phyloP scores from a whole-genome alignment of 176 grass and related monocot species.

The Musa acuminata region DNA sequence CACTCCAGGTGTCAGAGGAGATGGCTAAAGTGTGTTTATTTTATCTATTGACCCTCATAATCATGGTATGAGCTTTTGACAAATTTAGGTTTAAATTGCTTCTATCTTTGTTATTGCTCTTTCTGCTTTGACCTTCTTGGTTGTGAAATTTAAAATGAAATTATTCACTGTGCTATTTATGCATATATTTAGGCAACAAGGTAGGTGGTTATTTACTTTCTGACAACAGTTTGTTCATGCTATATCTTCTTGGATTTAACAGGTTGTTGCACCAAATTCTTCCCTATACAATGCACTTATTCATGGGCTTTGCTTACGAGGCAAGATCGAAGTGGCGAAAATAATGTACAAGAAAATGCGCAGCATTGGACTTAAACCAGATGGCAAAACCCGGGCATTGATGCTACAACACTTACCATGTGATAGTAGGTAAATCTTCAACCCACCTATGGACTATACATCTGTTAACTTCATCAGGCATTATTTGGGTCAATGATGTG shows the following conservation, averaged over 20 bases:
- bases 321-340: constrained; percentile 44
- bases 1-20: too few species aligned
- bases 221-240: neutral
- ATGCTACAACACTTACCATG: constrained; percentile 53
- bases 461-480: too few species aligned
- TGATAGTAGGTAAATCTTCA: neutral
- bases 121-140: neutral
- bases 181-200: neutral
- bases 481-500: too few species aligned
- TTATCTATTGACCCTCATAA: too few species aligned
- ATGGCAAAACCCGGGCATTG: constrained; percentile 59
- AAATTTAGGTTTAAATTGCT: too few species aligned
- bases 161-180: neutral
- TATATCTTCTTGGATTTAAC: constrained; percentile 8
- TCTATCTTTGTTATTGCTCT: too few species aligned
- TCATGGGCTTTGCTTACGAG: constrained; percentile 61
- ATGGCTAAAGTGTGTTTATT: too few species aligned
- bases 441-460: too few species aligned
- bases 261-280: constrained; percentile 43
- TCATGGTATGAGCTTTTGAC: too few species aligned
- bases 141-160: neutral
- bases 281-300: constrained; percentile 61
- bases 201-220: too few species aligned
- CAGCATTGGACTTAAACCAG: constrained; percentile 49
- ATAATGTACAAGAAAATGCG: constrained; percentile 46